These are phyloP conservation scores for Tillandsia leiboldiana DNA, from an alignment of 176 grass and related monocot genomes.

Conservation along the genomic window DNA sequence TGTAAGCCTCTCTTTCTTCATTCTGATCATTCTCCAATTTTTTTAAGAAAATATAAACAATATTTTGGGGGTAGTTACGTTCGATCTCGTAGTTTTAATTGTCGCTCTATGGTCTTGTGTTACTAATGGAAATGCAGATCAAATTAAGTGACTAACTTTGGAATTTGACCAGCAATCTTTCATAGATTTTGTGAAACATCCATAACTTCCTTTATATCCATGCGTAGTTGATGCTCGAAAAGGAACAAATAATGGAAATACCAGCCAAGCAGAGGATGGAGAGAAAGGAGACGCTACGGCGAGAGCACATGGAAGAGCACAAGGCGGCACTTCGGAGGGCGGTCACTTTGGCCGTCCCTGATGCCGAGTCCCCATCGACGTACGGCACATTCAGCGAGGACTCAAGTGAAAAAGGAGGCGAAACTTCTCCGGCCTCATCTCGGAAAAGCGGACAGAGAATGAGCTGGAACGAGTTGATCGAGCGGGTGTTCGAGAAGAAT, in stretches of 20 bases:
- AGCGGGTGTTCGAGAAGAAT: slow-evolving; percentile 63
- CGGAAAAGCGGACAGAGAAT: slow-evolving; percentile 35
- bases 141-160: too few relatives aligned
- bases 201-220: slow-evolving; percentile 1
- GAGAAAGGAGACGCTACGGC: slow-evolving; percentile 59
- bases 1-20: slow-evolving; percentile 32
- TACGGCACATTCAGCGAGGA: slow-evolving; percentile 59
- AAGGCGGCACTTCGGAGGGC: slow-evolving; percentile 63
- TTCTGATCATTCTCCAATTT: neutral
- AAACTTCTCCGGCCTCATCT: slow-evolving; percentile 23
- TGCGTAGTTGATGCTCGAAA: slow-evolving; percentile 56
- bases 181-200: neutral
- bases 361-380: slow-evolving; percentile 26
- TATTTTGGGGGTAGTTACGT: too few relatives aligned
- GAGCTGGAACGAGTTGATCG: slow-evolving; percentile 80
- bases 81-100: too few relatives aligned
- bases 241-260: slow-evolving; percentile 41
- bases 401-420: slow-evolving; percentile 24
- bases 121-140: too few relatives aligned
- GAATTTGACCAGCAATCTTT: neutral
- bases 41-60: too few relatives aligned
- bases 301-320: slow-evolving; percentile 67
- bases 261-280: slow-evolving; percentile 79
- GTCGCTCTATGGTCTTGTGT: too few relatives aligned
- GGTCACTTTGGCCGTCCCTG: slow-evolving; percentile 55